Base-by-base conservation (phyloP, 176 grass and related monocot species). In the Eremochloa ophiuroides region DNA sequence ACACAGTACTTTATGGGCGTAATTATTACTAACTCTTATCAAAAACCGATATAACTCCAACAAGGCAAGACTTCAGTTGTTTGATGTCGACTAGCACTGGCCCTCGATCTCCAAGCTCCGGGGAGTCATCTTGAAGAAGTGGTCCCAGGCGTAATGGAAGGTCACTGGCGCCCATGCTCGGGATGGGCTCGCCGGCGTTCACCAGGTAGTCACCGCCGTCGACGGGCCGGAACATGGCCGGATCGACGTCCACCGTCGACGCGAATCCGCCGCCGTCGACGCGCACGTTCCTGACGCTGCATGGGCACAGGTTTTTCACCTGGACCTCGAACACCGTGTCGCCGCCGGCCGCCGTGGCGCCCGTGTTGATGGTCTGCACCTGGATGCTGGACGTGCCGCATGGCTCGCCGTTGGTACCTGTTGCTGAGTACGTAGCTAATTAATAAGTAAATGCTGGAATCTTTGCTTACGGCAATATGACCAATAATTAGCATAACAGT, bases 221-320 rank as follows among this genome's bases (percentile, higher is more conserved):
- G 9, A 51, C 73, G 1, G 72, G 18, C 4, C 83, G 44, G 79
- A 97, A 97, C 37, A 97, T 3, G 51, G 79, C 28, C 1, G 76
- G 83, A 38, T 97, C 90, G 17, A 97, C 80, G 7, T 16, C 58
- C 48, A 84, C 3, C n/a, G 90, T 76, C 22, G 85, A 87, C 2
- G 37, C 16, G 50, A 97, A 97, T 1, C 93, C 93, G 3, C 62
- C 41, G 0, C 88, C 82, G 15, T 84, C 37, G 39, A 97, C 46
- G 13, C 71, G 85, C 8, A 93, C 60, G 50, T 71, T 62, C 78
- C 40, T 68, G 23, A 97, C 61, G 20, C 63, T 22, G 90, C 90
- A 93, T 0, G 71, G 5, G 76, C 93, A 97, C 42, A 72, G 22
- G 67, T 97, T 97, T 81, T 77, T 93, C 77, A 97, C 90, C 86